Conservation (phyloP, 2,329 filamentous ascomycete species). For the Exophiala aquamarina region DNA sequence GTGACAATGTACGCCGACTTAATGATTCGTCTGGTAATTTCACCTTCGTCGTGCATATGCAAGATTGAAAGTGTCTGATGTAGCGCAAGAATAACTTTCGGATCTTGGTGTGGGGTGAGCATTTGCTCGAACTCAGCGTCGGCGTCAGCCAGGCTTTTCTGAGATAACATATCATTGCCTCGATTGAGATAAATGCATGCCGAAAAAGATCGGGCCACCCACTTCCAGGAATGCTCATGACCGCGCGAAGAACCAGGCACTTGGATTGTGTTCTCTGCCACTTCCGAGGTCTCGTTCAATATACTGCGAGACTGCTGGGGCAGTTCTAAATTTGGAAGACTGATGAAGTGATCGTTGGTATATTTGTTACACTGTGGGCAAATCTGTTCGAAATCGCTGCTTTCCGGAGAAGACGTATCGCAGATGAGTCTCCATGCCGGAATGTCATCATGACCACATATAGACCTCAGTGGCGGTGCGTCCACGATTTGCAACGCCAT, state of each 20-base stretch:
- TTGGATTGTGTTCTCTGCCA: constrained; percentile 14
- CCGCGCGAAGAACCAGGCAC: constrained; percentile 25
- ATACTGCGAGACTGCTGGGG: constrained; percentile 13
- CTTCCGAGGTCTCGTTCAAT: constrained; percentile 15
- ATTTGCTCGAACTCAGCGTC: constrained; percentile 25
- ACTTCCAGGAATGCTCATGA: constrained; percentile 26
- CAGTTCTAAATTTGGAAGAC: constrained; percentile 21
- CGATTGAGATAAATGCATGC: constrained; percentile 28
- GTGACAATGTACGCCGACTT: constrained; percentile 19
- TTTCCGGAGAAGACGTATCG: constrained; percentile 17
- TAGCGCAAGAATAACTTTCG: constrained; percentile 23
- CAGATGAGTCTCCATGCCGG: constrained; percentile 23
- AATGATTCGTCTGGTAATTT: constrained; percentile 23
- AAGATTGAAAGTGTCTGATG: constrained; percentile 26
- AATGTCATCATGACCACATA: constrained; percentile 26
- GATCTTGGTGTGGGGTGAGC: constrained; percentile 21
- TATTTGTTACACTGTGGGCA: constrained; percentile 24
- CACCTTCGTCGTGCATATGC: constrained; percentile 26
- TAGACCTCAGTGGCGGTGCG: constrained; percentile 18
- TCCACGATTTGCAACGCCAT: constrained; percentile 24
- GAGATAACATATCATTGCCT: constrained; percentile 18
- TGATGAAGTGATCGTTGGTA: constrained; percentile 25
- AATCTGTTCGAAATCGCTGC: constrained; percentile 21
- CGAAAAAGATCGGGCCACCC: constrained; percentile 29
- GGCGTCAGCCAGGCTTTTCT: constrained; percentile 23